phyloP scores from a whole-genome alignment of 768 basidiomycete genomes.

The Russula earlei region DNA sequence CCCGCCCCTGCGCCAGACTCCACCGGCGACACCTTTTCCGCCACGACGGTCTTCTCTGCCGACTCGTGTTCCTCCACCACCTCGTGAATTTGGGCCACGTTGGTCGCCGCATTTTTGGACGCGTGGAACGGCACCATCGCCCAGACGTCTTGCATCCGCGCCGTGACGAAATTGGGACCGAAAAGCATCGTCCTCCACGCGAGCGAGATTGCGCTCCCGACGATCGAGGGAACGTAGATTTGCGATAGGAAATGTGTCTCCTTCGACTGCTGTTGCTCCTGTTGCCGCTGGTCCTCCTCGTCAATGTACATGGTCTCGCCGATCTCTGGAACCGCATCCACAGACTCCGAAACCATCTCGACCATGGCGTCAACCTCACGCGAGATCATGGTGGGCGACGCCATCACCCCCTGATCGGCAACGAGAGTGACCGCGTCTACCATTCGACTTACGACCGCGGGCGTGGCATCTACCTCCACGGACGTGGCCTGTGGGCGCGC shows the following conservation, averaged over 20 bases:
- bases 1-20: constrained; percentile 12
- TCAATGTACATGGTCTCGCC: constrained; percentile 15
- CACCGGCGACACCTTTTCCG: constrained; percentile 16
- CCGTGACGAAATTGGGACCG: constrained; percentile 26
- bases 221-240: constrained; percentile 24
- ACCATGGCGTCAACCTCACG: constrained; percentile 20
- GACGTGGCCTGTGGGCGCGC: constrained; percentile 32
- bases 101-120: background rate
- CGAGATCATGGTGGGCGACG: constrained; percentile 22
- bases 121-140: constrained; percentile 22
- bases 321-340: constrained; percentile 18
- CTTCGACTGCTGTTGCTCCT: constrained; percentile 16
- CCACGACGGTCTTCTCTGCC: constrained; percentile 3
- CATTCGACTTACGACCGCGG: constrained; percentile 34
- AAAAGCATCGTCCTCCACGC: constrained; percentile 27
- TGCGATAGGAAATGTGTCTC: constrained; percentile 7
- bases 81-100: constrained; percentile 6
- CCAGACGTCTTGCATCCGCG: constrained; percentile 28
- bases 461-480: constrained; percentile 45
- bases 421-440: constrained; percentile 36
- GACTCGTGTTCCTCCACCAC: constrained; percentile 3
- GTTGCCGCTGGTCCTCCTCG: background rate
- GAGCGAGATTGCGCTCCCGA: constrained; percentile 24
- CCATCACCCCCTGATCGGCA: constrained; percentile 27
- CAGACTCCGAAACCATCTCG: constrained; percentile 4